Conservation (phyloP, 306 rosid genomes). For the Vigna reflexopilosa region DNA sequence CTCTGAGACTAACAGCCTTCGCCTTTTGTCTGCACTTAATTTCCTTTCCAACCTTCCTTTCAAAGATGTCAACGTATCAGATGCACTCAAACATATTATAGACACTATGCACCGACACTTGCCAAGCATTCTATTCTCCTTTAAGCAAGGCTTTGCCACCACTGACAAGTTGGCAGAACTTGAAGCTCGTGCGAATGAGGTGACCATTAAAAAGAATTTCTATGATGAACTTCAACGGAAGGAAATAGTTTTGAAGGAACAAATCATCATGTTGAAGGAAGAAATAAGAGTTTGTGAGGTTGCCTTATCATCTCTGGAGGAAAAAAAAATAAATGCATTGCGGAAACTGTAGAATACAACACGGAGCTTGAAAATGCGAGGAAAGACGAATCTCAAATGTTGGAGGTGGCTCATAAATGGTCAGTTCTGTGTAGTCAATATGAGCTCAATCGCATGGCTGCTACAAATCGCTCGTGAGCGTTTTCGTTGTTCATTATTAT, state of each 20-base stretch:
- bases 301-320: background rate
- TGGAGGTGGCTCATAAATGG: background rate
- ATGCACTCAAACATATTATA: conserved; percentile 31
- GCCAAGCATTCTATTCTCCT: conserved; percentile 34
- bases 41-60: conserved; percentile 45
- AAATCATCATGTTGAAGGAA: background rate
- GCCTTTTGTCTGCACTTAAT: conserved; percentile 42
- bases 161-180: background rate
- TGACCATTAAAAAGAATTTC: background rate
- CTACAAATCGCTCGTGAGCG: background rate
- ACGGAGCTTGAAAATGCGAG: background rate
- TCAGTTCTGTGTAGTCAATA: background rate
- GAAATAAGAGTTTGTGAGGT: background rate
- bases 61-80: conserved; percentile 20
- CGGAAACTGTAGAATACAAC: background rate
- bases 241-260: background rate
- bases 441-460: background rate
- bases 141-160: conserved; percentile 37
- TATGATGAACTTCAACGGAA: conserved; percentile 23
- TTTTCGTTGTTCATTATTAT: no score
- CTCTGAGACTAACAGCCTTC: conserved; percentile 8
- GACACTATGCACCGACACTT: conserved; percentile 36
- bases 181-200: conserved; percentile 14
- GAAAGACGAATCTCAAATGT: background rate
- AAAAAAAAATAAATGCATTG: conserved; percentile 9